Evolutionary conservation across 345 rosid species (phyloP).

Genomic region (Ceriops zippeliana): DNA sequence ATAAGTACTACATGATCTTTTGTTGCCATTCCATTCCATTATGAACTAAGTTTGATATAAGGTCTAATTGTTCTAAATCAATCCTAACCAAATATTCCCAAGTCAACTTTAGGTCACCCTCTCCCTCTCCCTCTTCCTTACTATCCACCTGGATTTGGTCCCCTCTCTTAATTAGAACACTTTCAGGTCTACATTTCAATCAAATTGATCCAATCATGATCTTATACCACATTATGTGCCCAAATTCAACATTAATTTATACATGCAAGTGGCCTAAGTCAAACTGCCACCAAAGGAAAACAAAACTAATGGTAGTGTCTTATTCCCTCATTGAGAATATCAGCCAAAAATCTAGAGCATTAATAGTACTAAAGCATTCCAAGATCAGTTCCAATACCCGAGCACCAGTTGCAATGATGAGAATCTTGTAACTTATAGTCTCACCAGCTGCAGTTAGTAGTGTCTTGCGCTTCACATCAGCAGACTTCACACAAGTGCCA

Average conservation of each 20-base stretch:
- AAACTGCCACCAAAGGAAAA: neutral
- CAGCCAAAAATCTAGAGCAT: neutral
- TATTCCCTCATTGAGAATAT: neutral
- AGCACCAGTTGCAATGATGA: conserved; percentile 97
- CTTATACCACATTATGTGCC: neutral
- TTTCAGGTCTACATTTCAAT: no score
- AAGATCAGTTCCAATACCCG: conserved; percentile 68
- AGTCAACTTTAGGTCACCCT: no score
- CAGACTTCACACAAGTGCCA: conserved; percentile 86
- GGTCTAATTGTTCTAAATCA: no score
- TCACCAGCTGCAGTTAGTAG: conserved; percentile 85
- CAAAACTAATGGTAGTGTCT: neutral
- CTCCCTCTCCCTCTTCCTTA: no score
- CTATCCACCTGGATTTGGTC: no score
- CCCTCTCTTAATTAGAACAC: no score
- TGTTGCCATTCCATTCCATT: no score
- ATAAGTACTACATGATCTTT: neutral
- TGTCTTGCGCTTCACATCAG: conserved; percentile 82
- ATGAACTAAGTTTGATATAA: no score
- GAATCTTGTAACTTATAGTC: conserved; percentile 83
- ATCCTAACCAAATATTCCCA: no score
- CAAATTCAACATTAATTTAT: neutral
- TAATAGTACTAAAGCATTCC: conserved; percentile 3
- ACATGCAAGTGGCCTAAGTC: neutral
- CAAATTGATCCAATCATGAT: neutral